Conservation (phyloP, 2,329 filamentous ascomycete genomes). For the Colletotrichum trifolii region DNA sequence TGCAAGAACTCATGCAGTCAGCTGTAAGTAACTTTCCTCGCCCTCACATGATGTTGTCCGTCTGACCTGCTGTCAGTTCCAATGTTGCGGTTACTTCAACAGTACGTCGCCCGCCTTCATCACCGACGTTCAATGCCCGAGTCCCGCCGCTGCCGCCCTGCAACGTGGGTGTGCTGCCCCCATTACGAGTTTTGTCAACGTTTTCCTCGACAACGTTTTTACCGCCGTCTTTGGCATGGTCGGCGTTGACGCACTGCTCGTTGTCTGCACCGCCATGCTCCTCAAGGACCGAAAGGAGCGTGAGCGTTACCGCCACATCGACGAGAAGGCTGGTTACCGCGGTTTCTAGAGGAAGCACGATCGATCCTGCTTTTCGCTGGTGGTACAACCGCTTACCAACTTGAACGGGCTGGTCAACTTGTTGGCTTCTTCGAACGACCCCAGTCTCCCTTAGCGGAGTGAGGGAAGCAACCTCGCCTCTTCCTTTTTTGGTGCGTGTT, state of each 20-base stretch:
- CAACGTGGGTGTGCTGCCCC: slow-evolving; percentile 76
- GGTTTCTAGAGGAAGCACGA: slow-evolving; percentile 51
- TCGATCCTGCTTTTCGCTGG: neutral
- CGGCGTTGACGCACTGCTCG: slow-evolving; percentile 73
- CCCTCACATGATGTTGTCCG: neutral
- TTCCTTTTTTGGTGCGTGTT: slow-evolving; percentile 1
- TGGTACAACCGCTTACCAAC: slow-evolving; percentile 13
- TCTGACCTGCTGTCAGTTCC: slow-evolving; percentile 62
- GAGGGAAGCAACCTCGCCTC: slow-evolving; percentile 1
- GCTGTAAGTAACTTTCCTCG: slow-evolving; percentile 59
- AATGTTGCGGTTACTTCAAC: slow-evolving; percentile 85
- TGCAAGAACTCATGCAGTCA: slow-evolving; percentile 78
- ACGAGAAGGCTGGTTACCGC: slow-evolving; percentile 76
- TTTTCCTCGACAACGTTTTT: slow-evolving; percentile 80
- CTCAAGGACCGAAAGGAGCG: slow-evolving; percentile 85
- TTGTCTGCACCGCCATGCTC: slow-evolving; percentile 79
- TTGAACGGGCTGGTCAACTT: neutral
- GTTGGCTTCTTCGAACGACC: slow-evolving; percentile 21
- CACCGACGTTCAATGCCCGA: slow-evolving; percentile 74
- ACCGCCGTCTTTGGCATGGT: slow-evolving; percentile 85
- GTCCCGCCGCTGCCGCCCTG: slow-evolving; percentile 75
- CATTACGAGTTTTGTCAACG: slow-evolving; percentile 76
- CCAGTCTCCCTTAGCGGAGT: slow-evolving; percentile 9
- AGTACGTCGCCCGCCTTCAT: slow-evolving; percentile 78
- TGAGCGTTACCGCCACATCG: slow-evolving; percentile 82